Evolutionary conservation across 2,329 filamentous ascomycete genomes (phyloP).

Genomic region (Venturia asperata): DNA sequence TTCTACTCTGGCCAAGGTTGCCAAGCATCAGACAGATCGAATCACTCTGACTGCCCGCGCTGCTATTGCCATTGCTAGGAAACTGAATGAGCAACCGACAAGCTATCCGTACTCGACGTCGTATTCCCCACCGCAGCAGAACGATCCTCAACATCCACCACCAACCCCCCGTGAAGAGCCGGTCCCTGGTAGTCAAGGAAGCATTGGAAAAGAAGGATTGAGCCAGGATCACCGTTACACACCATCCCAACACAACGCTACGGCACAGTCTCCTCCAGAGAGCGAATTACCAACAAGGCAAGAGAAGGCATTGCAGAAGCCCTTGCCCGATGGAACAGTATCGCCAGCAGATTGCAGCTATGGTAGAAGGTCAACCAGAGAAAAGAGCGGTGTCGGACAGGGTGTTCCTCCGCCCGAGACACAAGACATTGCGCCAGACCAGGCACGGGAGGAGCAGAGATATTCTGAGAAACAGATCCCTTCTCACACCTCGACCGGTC

Average conservation of each 20-base stretch:
- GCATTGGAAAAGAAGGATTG: conserved; percentile 32
- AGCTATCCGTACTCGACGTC: conserved; percentile 15
- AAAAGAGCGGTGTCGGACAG: conserved; percentile 25
- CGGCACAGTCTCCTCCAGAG: conserved; percentile 31
- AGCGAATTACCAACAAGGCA: conserved; percentile 41
- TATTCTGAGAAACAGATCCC: conserved; percentile 49
- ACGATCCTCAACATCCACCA: conserved; percentile 15
- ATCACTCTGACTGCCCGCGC: conserved; percentile 55
- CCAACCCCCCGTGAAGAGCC: conserved; percentile 30
- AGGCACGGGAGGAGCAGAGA: conserved; percentile 41
- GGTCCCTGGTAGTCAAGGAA: conserved; percentile 24
- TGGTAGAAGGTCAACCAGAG: conserved; percentile 20
- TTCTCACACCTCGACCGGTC: conserved; percentile 35
- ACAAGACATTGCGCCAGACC: conserved; percentile 33
- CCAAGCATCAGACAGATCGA: conserved; percentile 55
- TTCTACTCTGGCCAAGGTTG: conserved; percentile 55
- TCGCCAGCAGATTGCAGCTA: conserved; percentile 27
- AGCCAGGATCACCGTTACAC: conserved; percentile 47
- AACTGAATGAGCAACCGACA: conserved; percentile 46
- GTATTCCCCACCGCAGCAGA: conserved; percentile 21
- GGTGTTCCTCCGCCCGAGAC: conserved; percentile 25
- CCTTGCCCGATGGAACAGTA: conserved; percentile 47
- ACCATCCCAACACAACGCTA: conserved; percentile 36
- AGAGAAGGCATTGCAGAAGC: conserved; percentile 36
- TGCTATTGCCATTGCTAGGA: conserved; percentile 51